Conservation (phyloP, 495 filamentous ascomycete species). For the Xylaria telfairii region DNA sequence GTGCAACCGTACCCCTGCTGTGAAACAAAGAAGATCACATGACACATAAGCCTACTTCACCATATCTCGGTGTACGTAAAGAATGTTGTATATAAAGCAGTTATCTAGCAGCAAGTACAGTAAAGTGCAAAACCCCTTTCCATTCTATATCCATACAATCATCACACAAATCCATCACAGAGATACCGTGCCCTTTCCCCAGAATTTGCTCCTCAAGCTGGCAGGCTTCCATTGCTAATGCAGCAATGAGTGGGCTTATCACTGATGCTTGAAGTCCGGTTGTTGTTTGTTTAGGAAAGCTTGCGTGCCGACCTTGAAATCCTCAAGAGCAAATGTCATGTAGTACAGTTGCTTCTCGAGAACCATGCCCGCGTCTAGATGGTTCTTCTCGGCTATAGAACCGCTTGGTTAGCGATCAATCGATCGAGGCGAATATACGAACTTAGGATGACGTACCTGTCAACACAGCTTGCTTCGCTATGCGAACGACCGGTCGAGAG, state of each 20-base stretch:
- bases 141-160: not conserved
- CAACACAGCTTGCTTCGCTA: conserved; percentile 36
- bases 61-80: not conserved
- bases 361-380: conserved; percentile 33
- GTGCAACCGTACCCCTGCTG: not conserved
- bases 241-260: not conserved
- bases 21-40: not conserved
- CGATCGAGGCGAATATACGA: not conserved
- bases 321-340: conserved; percentile 30
- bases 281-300: conserved; percentile 31
- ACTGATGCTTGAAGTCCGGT: conserved; percentile 33
- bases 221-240: not conserved
- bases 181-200: not conserved
- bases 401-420: conserved; percentile 15
- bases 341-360: conserved; percentile 38
- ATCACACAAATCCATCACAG: not conserved
- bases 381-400: conserved; percentile 30
- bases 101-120: not conserved
- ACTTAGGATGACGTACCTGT: conserved; percentile 28
- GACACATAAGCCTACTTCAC: not conserved
- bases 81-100: not conserved
- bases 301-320: conserved; percentile 27
- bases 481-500: conserved; percentile 32
- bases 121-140: not conserved
- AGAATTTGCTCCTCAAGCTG: not conserved